Evolutionary conservation across 2,329 filamentous ascomycete genomes (phyloP).

Genomic region (Trichoderma polysporum): DNA sequence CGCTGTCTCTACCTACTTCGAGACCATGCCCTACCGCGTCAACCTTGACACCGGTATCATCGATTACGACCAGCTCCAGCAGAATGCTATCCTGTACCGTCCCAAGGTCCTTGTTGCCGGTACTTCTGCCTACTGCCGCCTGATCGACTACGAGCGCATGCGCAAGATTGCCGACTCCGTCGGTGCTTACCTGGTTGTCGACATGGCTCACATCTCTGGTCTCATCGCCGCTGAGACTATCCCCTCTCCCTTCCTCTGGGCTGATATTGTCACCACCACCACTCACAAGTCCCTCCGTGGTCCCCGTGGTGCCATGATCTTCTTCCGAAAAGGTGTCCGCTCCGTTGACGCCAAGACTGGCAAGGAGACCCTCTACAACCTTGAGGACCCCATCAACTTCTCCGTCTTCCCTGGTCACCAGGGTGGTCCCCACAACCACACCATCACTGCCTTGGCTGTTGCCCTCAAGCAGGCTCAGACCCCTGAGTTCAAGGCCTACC

Average conservation of each 20-base stretch:
- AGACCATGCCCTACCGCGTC: conserved; percentile 96
- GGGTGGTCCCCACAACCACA: conserved; percentile 98
- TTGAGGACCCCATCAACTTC: conserved; percentile 96
- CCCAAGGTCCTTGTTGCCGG: conserved; percentile 96
- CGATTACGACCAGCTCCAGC: conserved; percentile 90
- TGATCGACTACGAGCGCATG: conserved; percentile 97
- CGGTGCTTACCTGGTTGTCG: conserved; percentile 90
- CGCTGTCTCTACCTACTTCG: conserved; percentile 97
- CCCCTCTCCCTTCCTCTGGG: conserved; percentile 86
- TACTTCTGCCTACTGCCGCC: conserved; percentile 95
- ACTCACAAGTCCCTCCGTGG: conserved; percentile 99
- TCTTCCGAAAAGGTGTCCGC: conserved; percentile 96
- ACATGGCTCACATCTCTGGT: conserved; percentile 99
- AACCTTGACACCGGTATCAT: conserved; percentile 90
- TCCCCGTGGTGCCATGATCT: conserved; percentile 98
- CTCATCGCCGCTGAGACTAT: conserved; percentile 91
- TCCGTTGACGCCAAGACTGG: conserved; percentile 87
- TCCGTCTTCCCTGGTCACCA: conserved; percentile 99
- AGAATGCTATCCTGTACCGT: conserved; percentile 87
- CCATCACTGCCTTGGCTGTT: conserved; percentile 93
- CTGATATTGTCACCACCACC: conserved; percentile 96
- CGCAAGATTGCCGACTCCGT: conserved; percentile 91
- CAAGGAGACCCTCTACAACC: conserved; percentile 86
- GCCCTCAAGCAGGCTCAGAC: conserved; percentile 91
- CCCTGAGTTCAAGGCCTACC: conserved; percentile 90